Evolutionary conservation across 768 basidiomycete species (phyloP).

Genomic region (Hypholoma fasciculare): DNA sequence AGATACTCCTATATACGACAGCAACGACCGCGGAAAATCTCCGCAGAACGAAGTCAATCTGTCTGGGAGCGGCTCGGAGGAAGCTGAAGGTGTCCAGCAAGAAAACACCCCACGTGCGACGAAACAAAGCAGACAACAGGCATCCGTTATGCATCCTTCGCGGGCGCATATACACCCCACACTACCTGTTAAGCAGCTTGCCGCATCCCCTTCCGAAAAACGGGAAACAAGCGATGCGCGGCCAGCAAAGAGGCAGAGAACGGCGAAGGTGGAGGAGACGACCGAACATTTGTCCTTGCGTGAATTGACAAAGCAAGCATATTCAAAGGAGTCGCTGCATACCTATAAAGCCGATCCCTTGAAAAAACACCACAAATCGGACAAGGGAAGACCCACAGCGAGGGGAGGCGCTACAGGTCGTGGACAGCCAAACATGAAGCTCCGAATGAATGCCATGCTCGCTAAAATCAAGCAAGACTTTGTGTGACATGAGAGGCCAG

Average conservation of each 20-base stretch:
- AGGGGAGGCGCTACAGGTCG: constrained; percentile 31
- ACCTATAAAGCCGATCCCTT: constrained; percentile 52
- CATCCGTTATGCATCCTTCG: constrained; percentile 22
- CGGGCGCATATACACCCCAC: constrained; percentile 27
- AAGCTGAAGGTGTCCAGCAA: background rate
- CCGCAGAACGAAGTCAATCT: background rate
- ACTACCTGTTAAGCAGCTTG: constrained; percentile 13
- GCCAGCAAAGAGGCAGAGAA: constrained; percentile 15
- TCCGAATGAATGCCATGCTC: constrained; percentile 84
- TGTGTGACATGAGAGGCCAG: constrained; percentile 23
- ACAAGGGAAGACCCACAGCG: background rate
- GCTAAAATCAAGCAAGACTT: constrained; percentile 78
- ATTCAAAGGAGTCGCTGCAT: constrained; percentile 57
- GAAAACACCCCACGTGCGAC: background rate
- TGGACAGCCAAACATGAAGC: constrained; percentile 71
- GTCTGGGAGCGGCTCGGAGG: constrained; percentile 2
- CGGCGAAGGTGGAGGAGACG: constrained; percentile 16
- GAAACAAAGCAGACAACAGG: background rate
- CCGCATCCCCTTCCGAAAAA: background rate
- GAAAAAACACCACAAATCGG: constrained; percentile 13
- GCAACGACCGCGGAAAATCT: constrained; percentile 14
- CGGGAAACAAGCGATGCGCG: constrained; percentile 5
- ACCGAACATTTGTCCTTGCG: constrained; percentile 44
- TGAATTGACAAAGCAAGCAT: constrained; percentile 62
- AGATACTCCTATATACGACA: constrained; percentile 18